A percentile compares a stretch with the other conserved stretches of the same genome.
These are phyloP conservation scores for Fusarium duplospermum DNA, from an alignment of 2,329 filamentous ascomycete genomes.

Conservation along the genomic window DNA sequence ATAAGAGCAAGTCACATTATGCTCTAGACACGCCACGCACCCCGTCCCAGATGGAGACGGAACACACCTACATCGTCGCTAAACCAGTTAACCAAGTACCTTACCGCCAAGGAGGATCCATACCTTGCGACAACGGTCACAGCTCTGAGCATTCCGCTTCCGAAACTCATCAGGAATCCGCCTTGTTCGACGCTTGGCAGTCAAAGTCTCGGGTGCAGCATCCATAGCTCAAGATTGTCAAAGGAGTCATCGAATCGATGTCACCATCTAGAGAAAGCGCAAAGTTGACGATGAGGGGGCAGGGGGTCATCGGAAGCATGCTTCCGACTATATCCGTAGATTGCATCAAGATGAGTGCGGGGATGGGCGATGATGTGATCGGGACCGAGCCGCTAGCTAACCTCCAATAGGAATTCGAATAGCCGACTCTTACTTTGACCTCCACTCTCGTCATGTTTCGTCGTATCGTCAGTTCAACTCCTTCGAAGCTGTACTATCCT, in stretches of 20 bases:
- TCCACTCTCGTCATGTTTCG: slow-evolving; percentile 10
- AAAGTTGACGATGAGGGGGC: not conserved
- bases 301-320: slow-evolving; percentile 23
- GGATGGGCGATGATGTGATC: slow-evolving; percentile 9
- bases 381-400: not conserved
- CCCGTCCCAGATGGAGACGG: slow-evolving; percentile 43
- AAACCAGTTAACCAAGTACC: not conserved
- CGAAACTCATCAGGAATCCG: slow-evolving; percentile 51
- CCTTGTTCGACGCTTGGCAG: slow-evolving; percentile 44
- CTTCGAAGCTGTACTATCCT: not conserved
- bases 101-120: not conserved
- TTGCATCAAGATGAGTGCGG: slow-evolving; percentile 9
- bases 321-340: slow-evolving; percentile 27
- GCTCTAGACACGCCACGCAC: slow-evolving; percentile 50
- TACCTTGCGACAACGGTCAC: slow-evolving; percentile 51
- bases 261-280: slow-evolving; percentile 5
- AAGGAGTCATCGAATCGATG: slow-evolving; percentile 33
- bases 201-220: slow-evolving; percentile 30
- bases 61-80: slow-evolving; percentile 52
- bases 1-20: slow-evolving; percentile 48
- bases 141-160: slow-evolving; percentile 51
- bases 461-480: not conserved
- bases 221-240: not conserved
- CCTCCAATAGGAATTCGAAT: not conserved
- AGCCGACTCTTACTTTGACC: not conserved